Base-by-base conservation (phyloP, 2,329 filamentous ascomycete species). In the Escovopsis sp. region DNA sequence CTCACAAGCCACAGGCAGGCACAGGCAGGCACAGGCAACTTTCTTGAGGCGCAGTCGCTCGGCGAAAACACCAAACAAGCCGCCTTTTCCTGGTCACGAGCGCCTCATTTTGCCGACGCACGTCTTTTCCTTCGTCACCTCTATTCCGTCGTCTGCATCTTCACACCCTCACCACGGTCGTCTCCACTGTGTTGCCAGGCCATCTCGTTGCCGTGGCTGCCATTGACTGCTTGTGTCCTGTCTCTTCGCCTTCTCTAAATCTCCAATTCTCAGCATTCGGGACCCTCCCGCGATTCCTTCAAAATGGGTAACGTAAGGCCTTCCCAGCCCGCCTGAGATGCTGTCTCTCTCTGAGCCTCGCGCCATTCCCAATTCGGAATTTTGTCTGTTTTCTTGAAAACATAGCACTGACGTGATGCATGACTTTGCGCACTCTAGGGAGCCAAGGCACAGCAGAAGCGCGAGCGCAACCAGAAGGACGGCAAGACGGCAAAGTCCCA, bases 401-500 rank as follows among this genome's bases (percentile, higher is more conserved):
- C 33, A 3, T 5, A 5, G 23, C 3, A 42, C 53, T 59, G 42
- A 58, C 52, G 28, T 35, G 36, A 15, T 36, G 6, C 12, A 26
- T 28, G 10, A 33, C 30, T 11, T 34, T 8, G 11, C 28, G 28
- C 11, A 30, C 3, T 47, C 6, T 43, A 77, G 73, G 77, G 77
- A 66, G 74, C 73, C 61, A 80, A 77, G 62, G 76, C 77, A 59
- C 68, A 72, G 59, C 75, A 80, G 64, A 83, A 83, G 75, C 80
- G 81, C 51, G 81, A 82, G 61, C 79, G 80, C 63, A 78, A 78
- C 59, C 67, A 68, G 49, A 81, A 82, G 63, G 73, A 81, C 48
- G 59, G 59, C 56, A 64, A 60, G 41, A 62, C 59, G 43, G 71
- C 73, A 49, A 80, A 77, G 65, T 83, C 80, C 49, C 80, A 84